Percentiles rank a stretch among this genome's conserved stretches.
Evolutionary conservation across 2,329 filamentous ascomycete species (phyloP).

Genomic region (Aspergillus sp.): DNA sequence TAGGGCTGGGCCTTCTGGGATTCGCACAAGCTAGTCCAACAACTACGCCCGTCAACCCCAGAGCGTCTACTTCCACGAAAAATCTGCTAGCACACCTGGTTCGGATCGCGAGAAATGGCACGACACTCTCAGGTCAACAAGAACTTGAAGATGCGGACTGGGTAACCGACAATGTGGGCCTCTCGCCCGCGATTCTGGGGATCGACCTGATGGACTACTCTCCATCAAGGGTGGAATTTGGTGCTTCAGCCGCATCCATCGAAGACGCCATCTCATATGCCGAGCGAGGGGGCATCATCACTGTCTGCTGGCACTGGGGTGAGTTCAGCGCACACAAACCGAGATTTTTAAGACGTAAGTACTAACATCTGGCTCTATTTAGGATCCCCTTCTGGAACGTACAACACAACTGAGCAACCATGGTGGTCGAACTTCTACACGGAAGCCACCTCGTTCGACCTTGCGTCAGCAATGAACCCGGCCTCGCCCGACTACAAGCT

Average conservation of each 20-base stretch:
- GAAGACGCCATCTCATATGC: constrained; percentile 16
- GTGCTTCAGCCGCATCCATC: constrained; percentile 6
- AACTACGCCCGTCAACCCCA: background rate
- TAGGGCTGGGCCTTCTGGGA: background rate
- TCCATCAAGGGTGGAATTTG: constrained; percentile 2
- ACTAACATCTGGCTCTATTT: background rate
- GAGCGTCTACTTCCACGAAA: background rate
- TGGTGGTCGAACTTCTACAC: constrained; percentile 20
- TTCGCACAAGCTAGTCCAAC: background rate
- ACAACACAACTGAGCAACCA: constrained; percentile 3
- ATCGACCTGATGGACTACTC: constrained; percentile 15
- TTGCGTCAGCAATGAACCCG: background rate
- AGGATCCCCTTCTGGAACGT: constrained; percentile 8
- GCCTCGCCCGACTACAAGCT: constrained; percentile 16
- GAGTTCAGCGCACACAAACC: background rate
- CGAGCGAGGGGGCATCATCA: constrained; percentile 13
- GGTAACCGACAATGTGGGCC: constrained; percentile 5
- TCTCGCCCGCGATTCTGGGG: constrained; percentile 5
- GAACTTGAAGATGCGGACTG: background rate
- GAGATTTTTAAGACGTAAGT: background rate
- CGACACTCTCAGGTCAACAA: background rate
- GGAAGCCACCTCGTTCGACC: constrained; percentile 16
- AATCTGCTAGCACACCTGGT: background rate
- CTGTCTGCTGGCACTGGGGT: constrained; percentile 19
- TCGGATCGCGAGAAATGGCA: background rate